These are phyloP conservation scores for Mycena capillaripes DNA, from an alignment of 768 basidiomycete species.

Conservation along the genomic window DNA sequence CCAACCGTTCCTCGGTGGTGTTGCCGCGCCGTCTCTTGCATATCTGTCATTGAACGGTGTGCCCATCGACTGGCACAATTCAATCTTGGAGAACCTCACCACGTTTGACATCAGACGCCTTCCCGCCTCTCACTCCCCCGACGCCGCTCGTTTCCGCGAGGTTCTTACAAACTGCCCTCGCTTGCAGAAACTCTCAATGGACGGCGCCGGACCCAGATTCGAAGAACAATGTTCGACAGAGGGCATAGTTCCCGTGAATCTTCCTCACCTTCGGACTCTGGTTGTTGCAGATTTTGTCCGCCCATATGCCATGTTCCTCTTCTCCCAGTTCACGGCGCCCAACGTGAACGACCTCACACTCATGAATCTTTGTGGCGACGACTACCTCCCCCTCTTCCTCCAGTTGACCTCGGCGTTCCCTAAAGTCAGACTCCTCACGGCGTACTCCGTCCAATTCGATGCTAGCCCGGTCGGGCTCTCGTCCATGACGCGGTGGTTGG, in stretches of 20 bases:
- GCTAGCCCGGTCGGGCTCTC: constrained; percentile 40
- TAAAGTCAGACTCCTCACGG: constrained; percentile 67
- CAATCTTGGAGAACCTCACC: constrained; percentile 66
- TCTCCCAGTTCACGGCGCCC: constrained; percentile 68
- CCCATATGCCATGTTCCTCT: constrained; percentile 60
- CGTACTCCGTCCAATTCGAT: constrained; percentile 60
- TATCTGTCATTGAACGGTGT: constrained; percentile 72
- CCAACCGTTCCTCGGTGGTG: constrained; percentile 66
- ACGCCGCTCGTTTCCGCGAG: constrained; percentile 63
- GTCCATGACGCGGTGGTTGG: constrained; percentile 50
- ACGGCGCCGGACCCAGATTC: constrained; percentile 71
- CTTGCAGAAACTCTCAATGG: constrained; percentile 69
- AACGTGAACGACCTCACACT: constrained; percentile 70
- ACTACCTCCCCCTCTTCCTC: constrained; percentile 65
- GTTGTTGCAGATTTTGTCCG: constrained; percentile 70
- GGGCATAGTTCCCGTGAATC: constrained; percentile 54
- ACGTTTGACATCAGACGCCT: constrained; percentile 77
- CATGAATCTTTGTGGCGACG: constrained; percentile 63
- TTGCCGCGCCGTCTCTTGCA: constrained; percentile 57
- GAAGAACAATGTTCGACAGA: constrained; percentile 38
- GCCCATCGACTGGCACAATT: constrained; percentile 70
- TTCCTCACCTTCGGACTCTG: constrained; percentile 65
- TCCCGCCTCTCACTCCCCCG: constrained; percentile 65
- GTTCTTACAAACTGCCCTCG: constrained; percentile 64
- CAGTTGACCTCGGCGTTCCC: constrained; percentile 63